These are phyloP conservation scores for Phytophthora pluvialis DNA, from an alignment of 352 stramenopile genomes.

Conservation along the genomic window DNA sequence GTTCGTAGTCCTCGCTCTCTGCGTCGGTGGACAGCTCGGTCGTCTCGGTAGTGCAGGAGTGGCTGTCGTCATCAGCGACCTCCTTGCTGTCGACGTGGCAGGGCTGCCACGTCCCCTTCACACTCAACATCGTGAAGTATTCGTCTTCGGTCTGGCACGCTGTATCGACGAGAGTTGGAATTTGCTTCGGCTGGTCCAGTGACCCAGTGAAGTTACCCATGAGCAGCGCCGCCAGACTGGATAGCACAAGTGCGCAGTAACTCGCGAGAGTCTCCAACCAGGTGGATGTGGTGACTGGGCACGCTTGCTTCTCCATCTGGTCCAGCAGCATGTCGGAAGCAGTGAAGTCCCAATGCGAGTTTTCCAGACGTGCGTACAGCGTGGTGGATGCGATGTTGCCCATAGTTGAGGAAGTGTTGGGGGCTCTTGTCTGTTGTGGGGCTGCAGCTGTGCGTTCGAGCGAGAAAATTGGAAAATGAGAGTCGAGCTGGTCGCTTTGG, in stretches of 20 bases:
- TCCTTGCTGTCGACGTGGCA: conserved; percentile 16
- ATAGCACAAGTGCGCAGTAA: conserved; percentile 24
- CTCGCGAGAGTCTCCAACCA: conserved; percentile 12
- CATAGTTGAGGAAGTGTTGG: conserved; percentile 36
- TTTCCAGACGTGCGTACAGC: conserved; percentile 24
- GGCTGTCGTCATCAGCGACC: conserved; percentile 31
- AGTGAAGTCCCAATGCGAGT: conserved; percentile 13
- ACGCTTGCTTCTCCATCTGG: conserved; percentile 37
- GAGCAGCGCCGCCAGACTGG: conserved; percentile 16
- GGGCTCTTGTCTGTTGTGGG: neutral
- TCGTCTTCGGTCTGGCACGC: conserved; percentile 28
- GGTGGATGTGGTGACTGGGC: neutral
- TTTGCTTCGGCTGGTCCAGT: conserved; percentile 18
- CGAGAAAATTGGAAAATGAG: conserved; percentile 52
- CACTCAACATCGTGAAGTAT: conserved; percentile 6
- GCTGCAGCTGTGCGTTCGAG: conserved; percentile 10
- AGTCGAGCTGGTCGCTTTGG: neutral
- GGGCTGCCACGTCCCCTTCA: conserved; percentile 14
- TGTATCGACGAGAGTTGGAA: conserved; percentile 14
- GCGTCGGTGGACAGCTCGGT: conserved; percentile 56
- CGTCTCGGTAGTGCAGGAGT: conserved; percentile 55
- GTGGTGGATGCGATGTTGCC: conserved; percentile 51
- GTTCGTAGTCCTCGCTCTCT: conserved; percentile 14
- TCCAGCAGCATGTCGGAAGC: conserved; percentile 30
- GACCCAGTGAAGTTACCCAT: conserved; percentile 17